Evolutionary conservation across 805 yeast genomes (phyloP).

Genomic region (Vanderwaltozyma yarrowii): DNA sequence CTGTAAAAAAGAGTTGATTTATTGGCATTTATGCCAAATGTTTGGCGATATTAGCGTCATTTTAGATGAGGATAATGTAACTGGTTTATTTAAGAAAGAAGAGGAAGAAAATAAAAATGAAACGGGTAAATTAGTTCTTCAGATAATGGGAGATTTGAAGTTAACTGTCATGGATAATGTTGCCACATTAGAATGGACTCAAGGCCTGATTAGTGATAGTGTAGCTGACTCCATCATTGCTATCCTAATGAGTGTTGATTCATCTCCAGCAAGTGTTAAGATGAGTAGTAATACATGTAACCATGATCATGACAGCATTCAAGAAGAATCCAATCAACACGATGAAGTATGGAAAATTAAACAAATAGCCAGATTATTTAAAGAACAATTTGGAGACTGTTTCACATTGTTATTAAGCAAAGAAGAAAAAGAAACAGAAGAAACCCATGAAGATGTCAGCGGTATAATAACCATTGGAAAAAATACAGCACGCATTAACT

Average conservation of each 20-base stretch:
- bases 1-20: slow-evolving; percentile 70
- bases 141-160: slow-evolving; percentile 55
- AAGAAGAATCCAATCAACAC: slow-evolving; percentile 7
- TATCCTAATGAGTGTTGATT: slow-evolving; percentile 80
- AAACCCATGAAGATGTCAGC: slow-evolving; percentile 15
- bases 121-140: slow-evolving; percentile 37
- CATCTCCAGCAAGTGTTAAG: slow-evolving; percentile 91
- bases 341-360: slow-evolving; percentile 32
- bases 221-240: slow-evolving; percentile 92
- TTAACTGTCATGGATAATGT: slow-evolving; percentile 38
- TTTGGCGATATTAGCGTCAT: slow-evolving; percentile 71
- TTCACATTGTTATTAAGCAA: slow-evolving; percentile 29
- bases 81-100: slow-evolving; percentile 26
- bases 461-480: slow-evolving; percentile 70
- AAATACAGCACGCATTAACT: slow-evolving; percentile 59
- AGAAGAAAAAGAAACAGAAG: slow-evolving; percentile 4
- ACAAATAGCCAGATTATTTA: slow-evolving; percentile 51
- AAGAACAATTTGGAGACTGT: slow-evolving; percentile 83
- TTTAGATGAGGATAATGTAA: slow-evolving; percentile 40
- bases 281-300: slow-evolving; percentile 53
- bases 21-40: slow-evolving; percentile 92
- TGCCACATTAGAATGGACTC: slow-evolving; percentile 80
- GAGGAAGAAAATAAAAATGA: slow-evolving; percentile 22
- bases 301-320: slow-evolving; percentile 33
- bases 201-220: slow-evolving; percentile 81